These are phyloP conservation scores for Chimonanthus praecox DNA, from an alignment of 164 flowering plant genomes.

Conservation along the genomic window DNA sequence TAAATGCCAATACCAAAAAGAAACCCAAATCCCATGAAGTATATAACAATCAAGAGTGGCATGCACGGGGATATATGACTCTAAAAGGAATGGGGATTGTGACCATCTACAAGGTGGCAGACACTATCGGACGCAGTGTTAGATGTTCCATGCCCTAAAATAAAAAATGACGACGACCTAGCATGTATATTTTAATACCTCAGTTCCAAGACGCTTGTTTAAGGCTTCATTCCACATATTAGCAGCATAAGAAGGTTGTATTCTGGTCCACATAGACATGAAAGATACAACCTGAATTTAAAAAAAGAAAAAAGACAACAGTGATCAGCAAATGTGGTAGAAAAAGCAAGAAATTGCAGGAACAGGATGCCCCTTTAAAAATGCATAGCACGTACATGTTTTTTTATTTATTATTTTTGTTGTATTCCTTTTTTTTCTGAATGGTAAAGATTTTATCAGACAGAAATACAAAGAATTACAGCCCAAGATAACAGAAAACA, in stretches of 20 bases:
- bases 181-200: slow-evolving; percentile 40
- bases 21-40: too few relatives aligned
- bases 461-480: too few relatives aligned
- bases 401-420: neutral
- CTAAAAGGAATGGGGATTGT: too few relatives aligned
- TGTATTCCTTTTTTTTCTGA: too few relatives aligned
- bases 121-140: too few relatives aligned
- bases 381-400: neutral
- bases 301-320: neutral
- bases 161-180: too few relatives aligned
- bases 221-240: slow-evolving; percentile 99
- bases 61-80: too few relatives aligned
- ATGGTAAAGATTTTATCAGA: too few relatives aligned
- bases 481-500: too few relatives aligned
- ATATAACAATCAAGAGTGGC: too few relatives aligned
- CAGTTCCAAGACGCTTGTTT: slow-evolving; percentile 91
- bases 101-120: too few relatives aligned
- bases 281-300: slow-evolving; percentile 78
- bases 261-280: slow-evolving; percentile 99
- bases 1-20: too few relatives aligned
- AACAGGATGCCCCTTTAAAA: neutral
- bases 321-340: neutral
- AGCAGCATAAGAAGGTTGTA: slow-evolving; percentile 99
- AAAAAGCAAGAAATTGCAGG: neutral
- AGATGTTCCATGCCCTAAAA: neutral